phyloP scores from a whole-genome alignment of 345 rosid genomes.

The Camelina laxa region DNA sequence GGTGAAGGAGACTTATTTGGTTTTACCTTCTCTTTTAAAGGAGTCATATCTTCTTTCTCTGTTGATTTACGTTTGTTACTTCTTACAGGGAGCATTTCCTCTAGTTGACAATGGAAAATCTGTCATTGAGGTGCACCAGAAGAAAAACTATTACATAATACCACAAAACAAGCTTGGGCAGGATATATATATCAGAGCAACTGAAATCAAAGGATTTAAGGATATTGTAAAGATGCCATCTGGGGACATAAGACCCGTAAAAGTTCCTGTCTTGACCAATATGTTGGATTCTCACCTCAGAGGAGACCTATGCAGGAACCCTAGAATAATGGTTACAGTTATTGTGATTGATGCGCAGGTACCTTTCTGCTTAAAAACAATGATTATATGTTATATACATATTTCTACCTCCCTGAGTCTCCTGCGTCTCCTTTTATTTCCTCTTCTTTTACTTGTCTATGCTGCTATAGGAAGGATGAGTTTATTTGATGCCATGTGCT shows the following conservation, averaged over 20 bases:
- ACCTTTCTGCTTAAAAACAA: slow-evolving; percentile 26
- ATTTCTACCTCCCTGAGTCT: slow-evolving; percentile 8
- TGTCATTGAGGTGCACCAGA: slow-evolving; percentile 69
- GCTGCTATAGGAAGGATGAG: slow-evolving; percentile 7
- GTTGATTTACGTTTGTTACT: slow-evolving; percentile 27
- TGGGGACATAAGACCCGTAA: slow-evolving; percentile 81
- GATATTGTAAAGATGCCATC: slow-evolving; percentile 82
- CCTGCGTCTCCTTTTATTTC: slow-evolving; percentile 9
- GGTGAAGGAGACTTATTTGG: slow-evolving; percentile 1
- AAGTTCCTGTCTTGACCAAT: slow-evolving; percentile 87
- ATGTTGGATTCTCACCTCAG: slow-evolving; percentile 84
- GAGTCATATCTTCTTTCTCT: slow-evolving; percentile 20
- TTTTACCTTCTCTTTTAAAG: slow-evolving; percentile 16
- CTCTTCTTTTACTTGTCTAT: slow-evolving; percentile 7
- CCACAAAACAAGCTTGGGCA: slow-evolving; percentile 95
- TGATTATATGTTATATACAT: slow-evolving; percentile 9
- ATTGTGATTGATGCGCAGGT: slow-evolving; percentile 81
- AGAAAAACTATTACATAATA: slow-evolving; percentile 74
- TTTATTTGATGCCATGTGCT: slow-evolving; percentile 11
- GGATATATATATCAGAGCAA: slow-evolving; percentile 82
- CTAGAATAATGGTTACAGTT: slow-evolving; percentile 75
- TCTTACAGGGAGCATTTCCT: slow-evolving; percentile 58
- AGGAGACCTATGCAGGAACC: slow-evolving; percentile 55
- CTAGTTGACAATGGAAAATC: slow-evolving; percentile 61
- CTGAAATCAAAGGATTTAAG: slow-evolving; percentile 61